Evolutionary conservation across 768 basidiomycete genomes (phyloP).

Genomic region (Wakefieldia striispora): DNA sequence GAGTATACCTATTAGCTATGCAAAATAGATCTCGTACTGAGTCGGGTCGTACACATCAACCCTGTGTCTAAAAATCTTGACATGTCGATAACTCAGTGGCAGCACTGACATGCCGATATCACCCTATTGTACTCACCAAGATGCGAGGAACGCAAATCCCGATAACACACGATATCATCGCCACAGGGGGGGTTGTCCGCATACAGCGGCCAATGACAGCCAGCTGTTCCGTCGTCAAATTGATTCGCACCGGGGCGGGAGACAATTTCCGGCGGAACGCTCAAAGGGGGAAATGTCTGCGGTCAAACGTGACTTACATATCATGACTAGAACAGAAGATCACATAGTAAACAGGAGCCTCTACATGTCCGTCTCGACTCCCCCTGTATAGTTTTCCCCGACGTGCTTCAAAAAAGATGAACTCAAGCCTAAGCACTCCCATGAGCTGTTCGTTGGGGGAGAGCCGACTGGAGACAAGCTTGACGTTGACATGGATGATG

Average conservation of each 20-base stretch:
- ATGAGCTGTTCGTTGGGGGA: conserved; percentile 10
- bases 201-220: conserved; percentile 11
- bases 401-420: conserved; percentile 18
- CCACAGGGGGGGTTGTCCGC: conserved; percentile 6
- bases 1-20: no score
- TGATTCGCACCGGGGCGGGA: background rate
- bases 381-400: background rate
- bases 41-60: no score
- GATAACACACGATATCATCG: no score
- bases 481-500: background rate
- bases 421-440: conserved; percentile 19
- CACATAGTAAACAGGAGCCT: background rate
- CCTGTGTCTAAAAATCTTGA: background rate
- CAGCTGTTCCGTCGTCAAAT: conserved; percentile 13
- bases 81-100: conserved; percentile 22
- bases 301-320: background rate
- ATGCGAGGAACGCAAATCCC: no score
- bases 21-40: no score
- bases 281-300: background rate
- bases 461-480: background rate
- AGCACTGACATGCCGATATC: background rate
- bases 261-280: conserved; percentile 2
- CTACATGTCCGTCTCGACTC: background rate
- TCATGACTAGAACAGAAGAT: background rate
- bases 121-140: no score